Evolutionary conservation across 176 grass and related monocot genomes (phyloP), one percentile per base, ranked within the genome.

Genomic region (Miscanthus lutarioriparius): DNA sequence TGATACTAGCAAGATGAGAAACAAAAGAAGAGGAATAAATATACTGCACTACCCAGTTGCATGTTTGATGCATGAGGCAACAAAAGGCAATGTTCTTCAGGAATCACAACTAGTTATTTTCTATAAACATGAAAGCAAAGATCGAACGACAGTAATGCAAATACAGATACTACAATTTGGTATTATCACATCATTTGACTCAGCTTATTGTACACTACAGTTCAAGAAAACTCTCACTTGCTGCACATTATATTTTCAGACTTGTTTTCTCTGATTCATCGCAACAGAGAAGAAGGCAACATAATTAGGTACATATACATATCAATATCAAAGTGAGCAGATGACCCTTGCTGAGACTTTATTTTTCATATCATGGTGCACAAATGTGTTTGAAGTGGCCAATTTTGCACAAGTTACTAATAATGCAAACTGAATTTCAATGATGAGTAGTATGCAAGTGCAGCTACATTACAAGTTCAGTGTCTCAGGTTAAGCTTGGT

Each of bases 1-100:
- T 38, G 65, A 86, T 30, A 10, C 73, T 74, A 75, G 14, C 53
- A 79, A 77, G 70, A 74, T 68, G 56, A 59, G 61, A 76, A 83
- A 27, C 28, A 73, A 84, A 67, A 44, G 1, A 23, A 75, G 54
- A 54, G 4, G 45, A 38, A 64, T 69, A 37, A 83, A 79, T 40
- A 64, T 61, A 25, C 22, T 61, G 22, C 22, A 61, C 58, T 61
- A 10, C 26, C 58, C 3, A 61, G 53, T 65, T 19, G 30, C 25
- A 82, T 64, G 33, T 13, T 25, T 17, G 30, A 10, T 27, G 47
- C 45, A 75, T 27, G 43, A 76, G 44, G 13, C 5, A 64, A 45
- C 4, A 74, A 84, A 82, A 82, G 38, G 45, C 70, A 72, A 67
- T 15, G 22, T 17, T 75, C 14, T 38, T 80, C 25, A 62, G 36